Base-by-base conservation (phyloP, 768 basidiomycete species). In the Dacryopinax primogenitus region DNA sequence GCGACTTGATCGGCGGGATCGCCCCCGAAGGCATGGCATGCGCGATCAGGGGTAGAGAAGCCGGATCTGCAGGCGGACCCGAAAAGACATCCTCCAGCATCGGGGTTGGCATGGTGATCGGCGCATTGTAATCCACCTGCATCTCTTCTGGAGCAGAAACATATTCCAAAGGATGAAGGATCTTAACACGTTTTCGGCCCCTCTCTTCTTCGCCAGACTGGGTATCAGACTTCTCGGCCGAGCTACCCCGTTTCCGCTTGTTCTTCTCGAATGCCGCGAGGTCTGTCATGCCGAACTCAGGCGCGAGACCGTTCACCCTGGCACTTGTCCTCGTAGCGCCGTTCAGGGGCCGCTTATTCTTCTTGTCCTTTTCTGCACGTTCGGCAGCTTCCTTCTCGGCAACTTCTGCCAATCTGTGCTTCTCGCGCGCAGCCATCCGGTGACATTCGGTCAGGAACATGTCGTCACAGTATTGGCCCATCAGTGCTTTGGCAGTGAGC, bases 391-490 rank as follows among this genome's bases (percentile, higher is more conserved):
- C 67, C 21, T 69, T 72, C 69, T 75, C 77, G 64, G 39, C 62
- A 15, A 51, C 63, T 7, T 39, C 51, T n/a, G 70, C 77, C 66
- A 67, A 68, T 45, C 75, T 72, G 67, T 74, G 74, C 69, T 69
- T 62, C 72, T 94, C 89, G 63, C 86, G 78, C 37, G 75, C 80
- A 15, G 90, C 88, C 89, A 94, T 93, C 68, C 89, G 80, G 72
- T 88, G 86, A 73, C 94, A 97, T 73, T 97, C 95, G 32, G 85
- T 66, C 62, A 79, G 78, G 73, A 96, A 87, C 63, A 83, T 80
- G 0, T 82, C 80, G 71, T 95, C 93, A 69, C 93, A 91, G 71
- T 90, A 88, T 70, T 88, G 84, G 64, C 92, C 83, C 77, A 89
- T 86, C 68, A 94, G 87, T 72, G 96, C 81, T 1, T 90, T 81